These are phyloP conservation scores for Fraxinus anomala DNA, from an alignment of 257 asterid genomes.

Conservation along the genomic window DNA sequence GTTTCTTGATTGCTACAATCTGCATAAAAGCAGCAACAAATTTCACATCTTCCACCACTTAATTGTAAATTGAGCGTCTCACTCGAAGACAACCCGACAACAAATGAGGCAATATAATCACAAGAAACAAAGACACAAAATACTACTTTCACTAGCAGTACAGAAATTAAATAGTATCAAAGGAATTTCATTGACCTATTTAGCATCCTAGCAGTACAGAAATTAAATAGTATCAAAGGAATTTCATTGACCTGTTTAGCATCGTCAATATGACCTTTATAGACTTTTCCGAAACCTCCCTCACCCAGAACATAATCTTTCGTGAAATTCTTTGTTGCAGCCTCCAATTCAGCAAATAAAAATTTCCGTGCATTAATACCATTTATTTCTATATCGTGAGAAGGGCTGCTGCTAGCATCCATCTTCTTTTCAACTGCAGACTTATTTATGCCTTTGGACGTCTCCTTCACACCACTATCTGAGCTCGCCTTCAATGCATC, in stretches of 20 bases:
- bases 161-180: neutral
- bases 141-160: neutral
- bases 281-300: conserved; percentile 80
- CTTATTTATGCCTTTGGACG: conserved; percentile 28
- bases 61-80: neutral
- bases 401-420: conserved; percentile 22
- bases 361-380: conserved; percentile 32
- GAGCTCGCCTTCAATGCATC: conserved; percentile 38
- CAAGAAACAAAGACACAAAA: neutral
- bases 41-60: neutral
- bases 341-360: conserved; percentile 29
- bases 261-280: conserved; percentile 51
- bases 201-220: conserved; percentile 28
- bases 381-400: conserved; percentile 26
- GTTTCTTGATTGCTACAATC: conserved; percentile 80
- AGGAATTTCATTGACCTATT: conserved; percentile 48
- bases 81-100: neutral
- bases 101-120: neutral
- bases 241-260: conserved; percentile 53
- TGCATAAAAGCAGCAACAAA: conserved; percentile 30
- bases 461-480: conserved; percentile 39
- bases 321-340: conserved; percentile 64
- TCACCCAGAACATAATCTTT: conserved; percentile 64
- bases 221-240: neutral
- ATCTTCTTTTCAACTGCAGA: conserved; percentile 30